Evolutionary conservation across 2,329 filamentous ascomycete species (phyloP), one percentile per base, ranked within the genome.

Genomic region (Alternaria novae-zelandiae): DNA sequence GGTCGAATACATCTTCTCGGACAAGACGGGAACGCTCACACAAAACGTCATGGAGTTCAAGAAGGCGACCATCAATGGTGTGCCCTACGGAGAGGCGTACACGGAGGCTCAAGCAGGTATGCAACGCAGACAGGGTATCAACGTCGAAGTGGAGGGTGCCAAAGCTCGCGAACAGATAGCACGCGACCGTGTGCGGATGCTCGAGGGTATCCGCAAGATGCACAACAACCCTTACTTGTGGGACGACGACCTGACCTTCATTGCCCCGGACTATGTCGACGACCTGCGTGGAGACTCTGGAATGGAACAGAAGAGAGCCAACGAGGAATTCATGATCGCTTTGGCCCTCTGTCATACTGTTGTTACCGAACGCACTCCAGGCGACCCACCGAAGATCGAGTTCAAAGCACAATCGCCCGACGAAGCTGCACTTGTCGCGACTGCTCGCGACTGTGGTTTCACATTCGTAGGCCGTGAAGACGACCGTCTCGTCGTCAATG

Each of bases 1-100:
- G 81, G 97, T 99, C 66, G 96, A 98, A 81, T 99, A 98, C 83
- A 97, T 99, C 70, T 99, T 99, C 81, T 97, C 93, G 0, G 93
- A 97, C 84, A 97, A 97, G 82, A 97, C 93, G 0, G 93, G 93
- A 62, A 97, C 93, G 3, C 82, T 97, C 68, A 97, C 93, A 0
- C 93, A 96, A 74, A 97, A 97, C 78, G 91, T 96, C 57, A 97
- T 97, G 96, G 96, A 99, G 79, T 99, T 98, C 87, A 99, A 98
- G 81, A 99, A 99, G 81, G 94, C 91, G 59, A 97, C 94, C 0
- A 90, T 99, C 81, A 98, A 98, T 74, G 95, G 95, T n/a, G 88
- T 96, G 64, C 90, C 94, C 0, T 99, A 99, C 71, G 96, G 96
- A 65, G 96, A 99, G 82, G 96, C 96, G 0, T 99, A 97, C 75